Base-by-base conservation (phyloP, 371 early-diverging fungal species). In the Mucor racemosus region DNA sequence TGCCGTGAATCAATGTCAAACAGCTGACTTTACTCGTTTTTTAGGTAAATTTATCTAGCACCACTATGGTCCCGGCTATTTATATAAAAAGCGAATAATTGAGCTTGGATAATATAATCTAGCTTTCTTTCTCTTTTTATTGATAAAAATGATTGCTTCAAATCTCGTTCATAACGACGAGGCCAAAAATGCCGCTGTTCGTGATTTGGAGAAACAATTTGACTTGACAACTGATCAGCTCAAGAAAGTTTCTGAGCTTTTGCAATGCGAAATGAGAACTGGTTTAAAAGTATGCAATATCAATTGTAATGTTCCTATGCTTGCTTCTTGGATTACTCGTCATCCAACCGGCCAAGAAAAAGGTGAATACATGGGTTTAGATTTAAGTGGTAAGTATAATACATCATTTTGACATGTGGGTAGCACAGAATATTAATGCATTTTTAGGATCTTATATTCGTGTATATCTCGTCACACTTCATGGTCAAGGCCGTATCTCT, bases 361-460 rank as follows among this genome's bases (percentile, higher is more conserved):
- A 13, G 97, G 97, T 46, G 86, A 89, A 41, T 95, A 85, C 75
- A 80, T 97, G 56, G 95, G 95, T 14, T 81, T 98, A 44, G 98
- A 98, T 73, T 79, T 98, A 19, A 97, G 95, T 60, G 97, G 98
- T 77, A 79, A 71, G 34, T 15, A 19, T 46, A 26, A 26, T 26
- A 26, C 26, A 17, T 19, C n/a, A 19, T 53, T 26, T 53, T 53
- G 53, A 53, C 53, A 53, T 53, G 53, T 31, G 14, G 26, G 53
- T 53, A 31, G 53, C 10, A 53, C 53, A 53, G 11, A 19, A 50
- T 26, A 19, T 17, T 46, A 13, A 13, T 53, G 31, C 53, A 50
- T 7, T 3, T 26, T 17, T 48, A 80, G 84, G 81, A 21, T 90
- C 96, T 34, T 91, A 94, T 72, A 83, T 97, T 63, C 88, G 97